Percentiles rank a stretch among this genome's conserved stretches.
These are phyloP conservation scores for Fragaria iinumae DNA, from an alignment of 306 rosid genomes.

Conservation along the genomic window DNA sequence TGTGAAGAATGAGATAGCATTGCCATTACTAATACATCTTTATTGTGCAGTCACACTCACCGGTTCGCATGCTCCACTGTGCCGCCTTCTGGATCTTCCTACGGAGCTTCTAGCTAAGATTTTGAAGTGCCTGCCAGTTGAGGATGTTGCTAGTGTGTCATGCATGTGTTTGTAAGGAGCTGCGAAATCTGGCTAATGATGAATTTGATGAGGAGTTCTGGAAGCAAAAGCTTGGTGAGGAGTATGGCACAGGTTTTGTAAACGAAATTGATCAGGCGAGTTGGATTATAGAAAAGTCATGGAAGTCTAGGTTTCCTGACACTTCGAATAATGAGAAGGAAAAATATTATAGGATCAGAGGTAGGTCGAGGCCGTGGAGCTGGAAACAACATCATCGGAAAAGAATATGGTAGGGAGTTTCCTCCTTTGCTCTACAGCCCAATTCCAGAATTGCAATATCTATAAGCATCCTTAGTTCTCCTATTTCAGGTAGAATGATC, in stretches of 20 bases:
- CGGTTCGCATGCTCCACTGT: constrained; percentile 56
- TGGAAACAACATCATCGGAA: background rate
- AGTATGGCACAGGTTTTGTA: constrained; percentile 25
- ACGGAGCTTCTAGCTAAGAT: constrained; percentile 60
- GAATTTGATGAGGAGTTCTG: constrained; percentile 58
- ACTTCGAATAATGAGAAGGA: constrained; percentile 26
- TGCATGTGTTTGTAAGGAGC: constrained; percentile 40
- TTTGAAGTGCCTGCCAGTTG: constrained; percentile 56
- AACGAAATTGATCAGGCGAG: too few relatives aligned
- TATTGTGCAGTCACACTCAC: constrained; percentile 49
- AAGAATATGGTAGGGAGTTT: background rate
- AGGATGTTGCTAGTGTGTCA: constrained; percentile 50
- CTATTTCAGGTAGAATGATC: background rate
- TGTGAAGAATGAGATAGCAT: too few relatives aligned
- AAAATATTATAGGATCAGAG: background rate
- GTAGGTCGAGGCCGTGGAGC: too few relatives aligned
- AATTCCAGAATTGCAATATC: background rate
- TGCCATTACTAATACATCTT: constrained; percentile 72
- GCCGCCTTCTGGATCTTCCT: constrained; percentile 68
- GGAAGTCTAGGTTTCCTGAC: constrained; percentile 37
- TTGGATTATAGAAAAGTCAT: background rate
- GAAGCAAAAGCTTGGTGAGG: constrained; percentile 54
- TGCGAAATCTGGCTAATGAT: constrained; percentile 46
- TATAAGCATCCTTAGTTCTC: background rate
- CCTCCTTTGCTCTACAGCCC: background rate